Conservation (phyloP, 495 filamentous ascomycete genomes). For the Neurospora tetrasperma region DNA sequence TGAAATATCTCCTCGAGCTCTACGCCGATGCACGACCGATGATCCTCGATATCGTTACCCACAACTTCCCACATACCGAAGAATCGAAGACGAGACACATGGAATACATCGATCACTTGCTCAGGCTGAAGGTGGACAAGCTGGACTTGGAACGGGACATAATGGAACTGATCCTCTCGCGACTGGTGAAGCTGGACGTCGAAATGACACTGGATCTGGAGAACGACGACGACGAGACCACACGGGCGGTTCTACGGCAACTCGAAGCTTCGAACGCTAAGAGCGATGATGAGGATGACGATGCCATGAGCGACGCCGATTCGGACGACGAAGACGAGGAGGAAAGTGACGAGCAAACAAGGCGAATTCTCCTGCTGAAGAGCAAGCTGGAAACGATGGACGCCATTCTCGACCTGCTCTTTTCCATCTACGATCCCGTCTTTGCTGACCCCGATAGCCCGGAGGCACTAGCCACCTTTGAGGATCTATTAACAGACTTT, state of each 20-base stretch:
- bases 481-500: conserved; percentile 74
- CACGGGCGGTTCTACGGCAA: conserved; percentile 36
- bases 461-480: conserved; percentile 45
- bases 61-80: conserved; percentile 63
- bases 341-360: conserved; percentile 32
- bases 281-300: conserved; percentile 51
- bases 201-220: conserved; percentile 91
- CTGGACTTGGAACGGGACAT: conserved; percentile 75
- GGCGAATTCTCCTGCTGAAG: conserved; percentile 51
- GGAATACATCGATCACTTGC: conserved; percentile 67
- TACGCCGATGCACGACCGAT: conserved; percentile 63
- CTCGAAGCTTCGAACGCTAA: conserved; percentile 21
- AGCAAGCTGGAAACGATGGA: conserved; percentile 86
- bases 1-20: conserved; percentile 66
- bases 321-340: conserved; percentile 40
- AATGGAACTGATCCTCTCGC: conserved; percentile 71
- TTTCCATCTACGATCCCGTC: conserved; percentile 63
- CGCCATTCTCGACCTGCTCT: conserved; percentile 78
- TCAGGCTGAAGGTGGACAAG: conserved; percentile 61
- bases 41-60: conserved; percentile 51
- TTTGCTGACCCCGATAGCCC: conserved; percentile 47
- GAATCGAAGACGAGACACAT: conserved; percentile 63
- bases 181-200: conserved; percentile 79
- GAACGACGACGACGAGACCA: conserved; percentile 40
- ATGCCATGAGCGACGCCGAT: conserved; percentile 41